Evolutionary conservation across 352 stramenopile genomes (phyloP), one percentile per base, ranked within the genome.

Genomic region (Phytophthora vignae): DNA sequence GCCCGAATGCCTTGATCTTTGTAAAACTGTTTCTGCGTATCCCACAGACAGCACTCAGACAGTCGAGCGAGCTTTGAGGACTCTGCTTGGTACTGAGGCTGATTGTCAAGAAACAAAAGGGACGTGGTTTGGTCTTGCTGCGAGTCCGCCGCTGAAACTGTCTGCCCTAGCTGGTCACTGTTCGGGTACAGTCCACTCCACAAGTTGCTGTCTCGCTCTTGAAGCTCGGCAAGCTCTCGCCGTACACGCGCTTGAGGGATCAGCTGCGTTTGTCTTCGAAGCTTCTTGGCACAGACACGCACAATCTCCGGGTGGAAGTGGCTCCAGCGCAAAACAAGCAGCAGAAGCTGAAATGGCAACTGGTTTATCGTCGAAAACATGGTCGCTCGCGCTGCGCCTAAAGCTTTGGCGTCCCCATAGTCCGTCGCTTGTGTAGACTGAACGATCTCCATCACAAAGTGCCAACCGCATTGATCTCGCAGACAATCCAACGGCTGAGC

Each of bases 21-120:
- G 75, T 96, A 96, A 60, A 93, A 96, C 19, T 90, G 79, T 64
- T 94, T 94, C 54, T 96, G 88, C 3, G 80, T 74, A 64, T 90
- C 73, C 88, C 88, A 96, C 42, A 96, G 53, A 44, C 64, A 58
- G 48, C 84, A 94, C 52, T 85, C 52, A 0, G 87, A 90, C 12
- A 96, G 64, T n/a, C 78, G 54, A 42, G 2, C 44, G 19, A 79
- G 55, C 27, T 52, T 44, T 40, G 56, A 27, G 22, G 36, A 19
- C 27, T 33, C 6, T 66, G 4, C 22, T 60, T 53, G 22, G 22
- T 25, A 25, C 22, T 25, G 19, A 38, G 52, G 21, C 52, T 15
- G 55, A 53, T 31, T 25, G 3, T 65, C 17, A 17, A 60, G 15
- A 44, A 58, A 55, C 2, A 77, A 44, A 7, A 14, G 10, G 25